Percentiles rank a stretch among this genome's conserved stretches.
Evolutionary conservation across 108 stramenopile species (phyloP).

Genomic region (Nannochloropsis gaditana): DNA sequence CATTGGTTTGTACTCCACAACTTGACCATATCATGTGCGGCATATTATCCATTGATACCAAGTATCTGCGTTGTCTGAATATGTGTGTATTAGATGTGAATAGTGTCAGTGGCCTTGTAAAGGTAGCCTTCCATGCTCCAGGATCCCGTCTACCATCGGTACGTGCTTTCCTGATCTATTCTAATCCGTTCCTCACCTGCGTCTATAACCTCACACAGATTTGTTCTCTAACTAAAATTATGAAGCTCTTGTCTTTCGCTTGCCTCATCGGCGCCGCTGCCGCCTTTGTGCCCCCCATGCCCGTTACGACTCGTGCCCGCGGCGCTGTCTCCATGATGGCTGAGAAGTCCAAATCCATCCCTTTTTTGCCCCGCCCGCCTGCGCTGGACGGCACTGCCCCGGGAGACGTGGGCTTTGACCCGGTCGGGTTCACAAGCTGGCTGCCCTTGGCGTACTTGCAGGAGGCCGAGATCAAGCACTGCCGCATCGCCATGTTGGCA

Average conservation of each 20-base stretch:
- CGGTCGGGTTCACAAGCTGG: conserved; percentile 77
- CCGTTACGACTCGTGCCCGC: neutral
- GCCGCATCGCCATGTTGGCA: conserved; percentile 89
- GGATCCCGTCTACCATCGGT: too few relatives aligned
- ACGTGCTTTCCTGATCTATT: too few relatives aligned
- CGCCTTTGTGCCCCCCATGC: neutral
- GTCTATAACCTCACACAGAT: too few relatives aligned
- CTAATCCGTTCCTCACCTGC: too few relatives aligned
- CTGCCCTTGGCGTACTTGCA: conserved; percentile 82
- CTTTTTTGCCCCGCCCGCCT: neutral
- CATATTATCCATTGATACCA: too few relatives aligned
- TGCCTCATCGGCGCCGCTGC: neutral
- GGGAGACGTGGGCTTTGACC: conserved; percentile 81
- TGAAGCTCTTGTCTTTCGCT: conserved; percentile 15
- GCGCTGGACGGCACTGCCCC: conserved; percentile 1
- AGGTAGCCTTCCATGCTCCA: too few relatives aligned
- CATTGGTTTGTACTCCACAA: too few relatives aligned
- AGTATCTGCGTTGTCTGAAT: too few relatives aligned
- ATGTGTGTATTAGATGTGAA: too few relatives aligned
- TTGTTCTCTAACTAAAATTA: neutral
- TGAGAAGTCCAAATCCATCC: conserved; percentile 3
- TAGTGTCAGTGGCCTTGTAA: too few relatives aligned
- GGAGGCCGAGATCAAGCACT: conserved; percentile 91
- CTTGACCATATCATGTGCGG: too few relatives aligned
- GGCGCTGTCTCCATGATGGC: conserved; percentile 19